Evolutionary conservation across 2,329 filamentous ascomycete species (phyloP).

Genomic region (Immersiporthe knoxdaviesiana): DNA sequence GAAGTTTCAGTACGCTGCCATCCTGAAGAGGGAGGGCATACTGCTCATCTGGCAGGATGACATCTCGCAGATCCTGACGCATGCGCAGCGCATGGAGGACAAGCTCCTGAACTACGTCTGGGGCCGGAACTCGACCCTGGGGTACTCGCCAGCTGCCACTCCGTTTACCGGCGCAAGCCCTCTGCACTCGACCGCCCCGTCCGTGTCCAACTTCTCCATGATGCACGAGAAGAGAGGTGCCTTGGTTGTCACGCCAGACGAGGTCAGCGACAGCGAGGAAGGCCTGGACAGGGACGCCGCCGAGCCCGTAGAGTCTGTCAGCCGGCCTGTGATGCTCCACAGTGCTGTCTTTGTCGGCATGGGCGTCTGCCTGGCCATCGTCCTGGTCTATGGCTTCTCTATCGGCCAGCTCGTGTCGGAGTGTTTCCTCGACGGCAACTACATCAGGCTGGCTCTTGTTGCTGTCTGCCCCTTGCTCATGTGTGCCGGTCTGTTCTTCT

Average conservation of each 20-base stretch:
- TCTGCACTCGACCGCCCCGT: slow-evolving; percentile 30
- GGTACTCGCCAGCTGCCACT: slow-evolving; percentile 16
- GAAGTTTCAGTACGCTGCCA: slow-evolving; percentile 47
- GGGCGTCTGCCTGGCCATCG: slow-evolving; percentile 42
- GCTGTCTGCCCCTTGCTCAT: slow-evolving; percentile 43
- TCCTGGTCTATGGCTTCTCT: slow-evolving; percentile 44
- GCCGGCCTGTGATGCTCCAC: slow-evolving; percentile 43
- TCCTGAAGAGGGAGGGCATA: slow-evolving; percentile 46
- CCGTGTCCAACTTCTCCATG: slow-evolving; percentile 29
- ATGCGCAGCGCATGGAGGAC: slow-evolving; percentile 41
- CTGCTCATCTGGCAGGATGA: slow-evolving; percentile 50
- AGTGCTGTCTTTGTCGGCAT: slow-evolving; percentile 45
- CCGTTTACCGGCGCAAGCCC: slow-evolving; percentile 28
- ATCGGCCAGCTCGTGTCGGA: slow-evolving; percentile 43
- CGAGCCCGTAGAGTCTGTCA: slow-evolving; percentile 44
- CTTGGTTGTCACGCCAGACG: slow-evolving; percentile 23
- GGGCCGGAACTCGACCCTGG: slow-evolving; percentile 29
- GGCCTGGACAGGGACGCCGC: slow-evolving; percentile 34
- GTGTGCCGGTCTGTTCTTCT: slow-evolving; percentile 47
- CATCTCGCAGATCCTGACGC: slow-evolving; percentile 44
- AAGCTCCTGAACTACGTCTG: slow-evolving; percentile 41
- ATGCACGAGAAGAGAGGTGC: slow-evolving; percentile 31
- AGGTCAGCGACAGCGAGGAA: slow-evolving; percentile 33
- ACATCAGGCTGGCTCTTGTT: slow-evolving; percentile 43
- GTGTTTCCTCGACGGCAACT: slow-evolving; percentile 44